phyloP scores from a whole-genome alignment of 129 eudicot species.

The Deinandra increscens region DNA sequence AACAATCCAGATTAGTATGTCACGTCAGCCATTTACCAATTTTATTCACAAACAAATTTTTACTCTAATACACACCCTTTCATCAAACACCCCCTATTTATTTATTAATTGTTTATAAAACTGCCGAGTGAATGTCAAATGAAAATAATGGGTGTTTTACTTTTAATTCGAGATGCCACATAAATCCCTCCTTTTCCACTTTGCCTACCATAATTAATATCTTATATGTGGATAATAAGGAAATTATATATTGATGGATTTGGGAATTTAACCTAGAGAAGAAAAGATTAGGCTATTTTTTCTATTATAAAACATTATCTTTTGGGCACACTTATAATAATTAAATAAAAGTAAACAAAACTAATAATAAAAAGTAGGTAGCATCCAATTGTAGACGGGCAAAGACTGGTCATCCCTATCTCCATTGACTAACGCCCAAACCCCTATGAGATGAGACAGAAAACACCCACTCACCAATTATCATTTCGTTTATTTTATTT shows the following conservation, averaged over 20 bases:
- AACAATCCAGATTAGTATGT: too few relatives aligned
- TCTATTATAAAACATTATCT: slow-evolving; percentile 34
- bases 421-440: slow-evolving; percentile 28
- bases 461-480: slow-evolving; percentile 28
- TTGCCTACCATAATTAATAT: too few relatives aligned
- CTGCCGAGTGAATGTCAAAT: too few relatives aligned
- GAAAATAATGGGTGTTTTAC: too few relatives aligned
- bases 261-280: slow-evolving; percentile 8
- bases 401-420: slow-evolving; percentile 27
- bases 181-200: too few relatives aligned
- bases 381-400: slow-evolving; percentile 31
- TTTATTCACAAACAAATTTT: too few relatives aligned
- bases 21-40: too few relatives aligned
- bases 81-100: too few relatives aligned
- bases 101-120: too few relatives aligned
- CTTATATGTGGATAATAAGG: too few relatives aligned
- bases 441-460: slow-evolving; percentile 37
- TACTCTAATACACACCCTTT: too few relatives aligned
- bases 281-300: slow-evolving; percentile 16
- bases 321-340: slow-evolving; percentile 9
- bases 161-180: too few relatives aligned
- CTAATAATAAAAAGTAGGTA: slow-evolving; percentile 29
- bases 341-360: background rate
- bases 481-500: slow-evolving; percentile 5
- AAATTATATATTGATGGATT: background rate